A percentile compares a stretch with the other conserved stretches of the same genome.
Evolutionary conservation across 2,329 filamentous ascomycete species (phyloP).

Genomic region (Aspergillus sp.): DNA sequence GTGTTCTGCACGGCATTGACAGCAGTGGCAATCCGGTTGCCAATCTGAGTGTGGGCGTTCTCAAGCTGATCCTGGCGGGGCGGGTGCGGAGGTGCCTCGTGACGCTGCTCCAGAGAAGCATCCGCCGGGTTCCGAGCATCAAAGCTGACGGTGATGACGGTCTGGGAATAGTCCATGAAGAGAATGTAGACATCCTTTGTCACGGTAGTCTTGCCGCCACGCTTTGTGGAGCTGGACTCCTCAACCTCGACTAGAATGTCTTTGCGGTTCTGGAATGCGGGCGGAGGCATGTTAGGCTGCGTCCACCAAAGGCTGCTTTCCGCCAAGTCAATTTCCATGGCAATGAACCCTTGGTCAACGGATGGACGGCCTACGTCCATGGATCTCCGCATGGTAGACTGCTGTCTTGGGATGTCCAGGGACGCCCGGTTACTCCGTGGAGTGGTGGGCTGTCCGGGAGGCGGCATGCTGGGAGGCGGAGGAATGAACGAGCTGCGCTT

Average conservation of each 20-base stretch:
- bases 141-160: constrained; percentile 76
- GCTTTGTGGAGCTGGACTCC: constrained; percentile 67
- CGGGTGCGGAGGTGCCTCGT: constrained; percentile 76
- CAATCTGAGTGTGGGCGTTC: constrained; percentile 75
- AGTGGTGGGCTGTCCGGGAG: constrained; percentile 40
- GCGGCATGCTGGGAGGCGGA: constrained; percentile 35
- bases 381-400: constrained; percentile 57
- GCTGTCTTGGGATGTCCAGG: constrained; percentile 59
- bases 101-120: constrained; percentile 75
- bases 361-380: constrained; percentile 73
- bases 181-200: constrained; percentile 83
- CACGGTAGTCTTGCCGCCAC: constrained; percentile 67
- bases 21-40: constrained; percentile 70
- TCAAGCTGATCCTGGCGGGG: constrained; percentile 93
- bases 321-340: constrained; percentile 79
- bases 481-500: constrained; percentile 49
- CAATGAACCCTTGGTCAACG: constrained; percentile 78
- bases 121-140: constrained; percentile 72
- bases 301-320: constrained; percentile 81
- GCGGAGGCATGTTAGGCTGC: constrained; percentile 73
- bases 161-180: constrained; percentile 95
- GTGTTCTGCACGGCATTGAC: constrained; percentile 71
- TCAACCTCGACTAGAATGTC: constrained; percentile 83
- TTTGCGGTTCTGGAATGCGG: constrained; percentile 74
- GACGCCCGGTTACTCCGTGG: constrained; percentile 55